Evolutionary conservation across 352 stramenopile species (phyloP), one percentile per base, ranked within the genome.

Genomic region (Plasmopara muralis): DNA sequence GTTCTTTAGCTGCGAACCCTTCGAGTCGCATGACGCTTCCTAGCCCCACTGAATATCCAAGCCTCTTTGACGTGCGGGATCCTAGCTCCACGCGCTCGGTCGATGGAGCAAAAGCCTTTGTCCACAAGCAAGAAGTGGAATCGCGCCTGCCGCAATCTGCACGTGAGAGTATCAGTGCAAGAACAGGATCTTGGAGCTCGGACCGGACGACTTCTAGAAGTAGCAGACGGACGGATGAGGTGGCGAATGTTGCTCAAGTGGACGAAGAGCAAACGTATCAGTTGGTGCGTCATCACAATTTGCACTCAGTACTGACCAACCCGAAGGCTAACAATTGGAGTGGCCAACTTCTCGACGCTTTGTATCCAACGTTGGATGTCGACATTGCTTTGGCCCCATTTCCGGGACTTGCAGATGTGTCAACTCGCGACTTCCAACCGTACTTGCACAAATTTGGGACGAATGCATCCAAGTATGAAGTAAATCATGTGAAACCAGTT

Each of bases 291-390:
- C 75, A 89, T 33, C 81, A 94, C 59, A 94, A 94, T 49, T 54
- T 94, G 25, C 79, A 94, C 64, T 92, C 83, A 29, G 83, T 94
- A 47, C 65, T 94, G 33, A 86, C 76, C 0, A 89, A 90, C 43
- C 83, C 83, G 5, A 85, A 88, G 50, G 78, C 72, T 6, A 79
- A 51, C 41, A 72, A 79, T 60, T 93, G 83, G 83, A 62, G 77
- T 43, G 73, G 70, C 34, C 68, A 75, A 18, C 46, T 91, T 40
- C 65, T 93, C 6, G 83, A 93, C 42, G 78, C 70, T 43, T 72
- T 93, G 18, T 89, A 85, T 39, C 78, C 79, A 46, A 68, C 70
- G 7, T 61, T 88, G 18, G 80, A 88, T 40, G 51, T 75, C 4
- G 83, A 93, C 34, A 78, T 89, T 51, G 61, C 62, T 10, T 56